Evolutionary conservation across 164 flowering plant genomes (phyloP).

Genomic region (Liquidambar formosana): DNA sequence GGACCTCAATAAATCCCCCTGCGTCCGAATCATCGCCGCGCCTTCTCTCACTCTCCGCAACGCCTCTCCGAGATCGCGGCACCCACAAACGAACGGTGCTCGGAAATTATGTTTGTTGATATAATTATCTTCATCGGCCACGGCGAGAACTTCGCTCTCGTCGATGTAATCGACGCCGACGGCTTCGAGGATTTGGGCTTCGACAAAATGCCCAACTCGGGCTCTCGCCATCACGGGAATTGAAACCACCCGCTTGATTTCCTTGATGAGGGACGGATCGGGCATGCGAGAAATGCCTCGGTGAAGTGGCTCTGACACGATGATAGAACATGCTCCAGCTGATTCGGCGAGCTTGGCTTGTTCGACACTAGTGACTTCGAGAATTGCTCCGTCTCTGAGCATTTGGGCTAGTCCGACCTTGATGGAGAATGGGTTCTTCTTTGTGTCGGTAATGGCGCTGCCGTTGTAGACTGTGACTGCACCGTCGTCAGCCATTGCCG

Average conservation of each 20-base stretch:
- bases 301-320: conserved; percentile 26
- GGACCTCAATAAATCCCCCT: conserved; percentile 40
- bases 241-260: conserved; percentile 58
- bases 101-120: conserved; percentile 78
- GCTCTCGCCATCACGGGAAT: conserved; percentile 66
- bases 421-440: conserved; percentile 54
- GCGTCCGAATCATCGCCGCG: conserved; percentile 64
- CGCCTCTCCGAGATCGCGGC: conserved; percentile 65
- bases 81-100: conserved; percentile 66
- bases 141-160: conserved; percentile 62
- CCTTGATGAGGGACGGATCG: conserved; percentile 57
- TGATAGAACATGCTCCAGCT: conserved; percentile 69
- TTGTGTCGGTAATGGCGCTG: conserved; percentile 47
- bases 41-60: conserved; percentile 78
- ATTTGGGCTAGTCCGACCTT: conserved; percentile 60
- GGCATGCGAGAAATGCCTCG: conserved; percentile 55
- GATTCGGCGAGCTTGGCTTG: conserved; percentile 80
- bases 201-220: conserved; percentile 85
- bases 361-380: conserved; percentile 43
- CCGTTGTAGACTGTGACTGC: conserved; percentile 55
- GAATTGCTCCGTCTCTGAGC: conserved; percentile 72
- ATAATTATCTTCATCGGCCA: conserved; percentile 61
- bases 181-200: conserved; percentile 74
- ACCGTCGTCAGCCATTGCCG: conserved; percentile 46
- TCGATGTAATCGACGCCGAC: conserved; percentile 72